Base-by-base conservation (phyloP, 805 yeast species). In the Myxozyma geophila region DNA sequence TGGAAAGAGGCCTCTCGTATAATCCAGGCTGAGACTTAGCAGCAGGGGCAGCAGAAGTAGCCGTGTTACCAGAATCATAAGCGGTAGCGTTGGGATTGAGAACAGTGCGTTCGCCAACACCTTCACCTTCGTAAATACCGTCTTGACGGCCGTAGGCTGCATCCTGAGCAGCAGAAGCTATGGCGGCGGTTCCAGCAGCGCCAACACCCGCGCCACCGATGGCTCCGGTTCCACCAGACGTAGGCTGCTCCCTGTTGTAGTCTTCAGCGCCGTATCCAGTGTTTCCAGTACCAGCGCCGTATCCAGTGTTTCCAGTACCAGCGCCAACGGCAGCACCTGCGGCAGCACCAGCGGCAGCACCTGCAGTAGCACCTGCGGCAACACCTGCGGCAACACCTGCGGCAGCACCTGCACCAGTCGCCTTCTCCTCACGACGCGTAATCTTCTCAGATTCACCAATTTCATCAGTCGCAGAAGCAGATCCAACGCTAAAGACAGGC, bases 401-500 rank as follows among this genome's bases (percentile, higher is more conserved):
- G 13, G 21, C 59, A 48, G 55, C 28, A 9, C 19, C 44, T n/a
- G 47, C 41, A n/a, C 51, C 28, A 35, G 23, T 21, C 33, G n/a
- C n/a, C 50, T 55, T 44, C 46, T 53, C 58, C 8, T 13, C n/a
- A 19, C 62, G 59, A 13, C 48, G 36, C 7, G 57, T 10, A 12
- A 49, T 53, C 23, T 62, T 49, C 12, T 28, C 60, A 15, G 59
- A 56, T 3, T 55, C 53, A 6, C 37, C 9, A 12, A 58, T 23
- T 6, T 33, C 35, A 6, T 13, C 52, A 17, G 55, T 33, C 2
- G 43, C 37, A 17, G 59, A 28, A 1, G 59, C 62, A 15, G 35
- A 33, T 43, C 68, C 68, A 17, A 65, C 50, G 35, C 50, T 59
- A 48, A 67, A 67, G 13, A 67, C 60, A 19, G 63, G 53, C 15